phyloP scores from a whole-genome alignment of 1,139 yeast species.

The Geotrichum phurueaensis region DNA sequence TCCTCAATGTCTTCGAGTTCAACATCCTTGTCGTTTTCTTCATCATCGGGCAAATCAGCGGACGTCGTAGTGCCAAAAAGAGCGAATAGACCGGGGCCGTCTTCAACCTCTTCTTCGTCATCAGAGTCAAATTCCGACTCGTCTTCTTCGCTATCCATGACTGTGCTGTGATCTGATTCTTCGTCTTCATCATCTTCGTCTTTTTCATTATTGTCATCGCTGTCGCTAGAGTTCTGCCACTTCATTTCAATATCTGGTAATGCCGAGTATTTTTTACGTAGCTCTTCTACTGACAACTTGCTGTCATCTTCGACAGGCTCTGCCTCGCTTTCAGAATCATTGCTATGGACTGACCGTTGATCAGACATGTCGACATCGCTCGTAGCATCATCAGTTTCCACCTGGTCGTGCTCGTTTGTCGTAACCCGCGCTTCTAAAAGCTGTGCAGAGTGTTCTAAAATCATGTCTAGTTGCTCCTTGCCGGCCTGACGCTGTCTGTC shows the following conservation, averaged over 20 bases:
- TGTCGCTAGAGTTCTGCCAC: conserved; percentile 26
- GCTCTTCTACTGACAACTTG: conserved; percentile 57
- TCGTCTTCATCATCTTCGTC: conserved; percentile 19
- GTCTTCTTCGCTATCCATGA: conserved; percentile 27
- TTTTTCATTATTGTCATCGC: conserved; percentile 23
- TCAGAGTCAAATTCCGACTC: conserved; percentile 15
- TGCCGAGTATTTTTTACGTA: conserved; percentile 57
- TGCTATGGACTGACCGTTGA: conserved; percentile 4
- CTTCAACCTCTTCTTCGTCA: conserved; percentile 19
- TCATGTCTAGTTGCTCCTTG: conserved; percentile 79
- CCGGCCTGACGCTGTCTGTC: conserved; percentile 66
- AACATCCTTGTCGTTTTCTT: conserved; percentile 23
- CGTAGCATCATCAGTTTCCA: conserved; percentile 24
- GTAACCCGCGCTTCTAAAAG: conserved; percentile 77
- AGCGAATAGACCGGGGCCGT: conserved; percentile 26
- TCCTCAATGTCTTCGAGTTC: conserved; percentile 24
- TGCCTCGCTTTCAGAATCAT: conserved; percentile 25
- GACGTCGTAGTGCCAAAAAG: conserved; percentile 25
- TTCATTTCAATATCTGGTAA: conserved; percentile 34
- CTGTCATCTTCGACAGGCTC: conserved; percentile 35
- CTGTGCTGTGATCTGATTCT: conserved; percentile 22
- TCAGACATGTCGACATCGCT: conserved; percentile 21
- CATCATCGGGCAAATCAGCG: conserved; percentile 24
- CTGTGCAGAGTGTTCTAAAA: conserved; percentile 87
- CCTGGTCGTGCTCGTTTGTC: conserved; percentile 30